Percentiles rank a stretch among this genome's conserved stretches.
Evolutionary conservation across 2,329 filamentous ascomycete genomes (phyloP).

Genomic region (Ciborinia camelliae): DNA sequence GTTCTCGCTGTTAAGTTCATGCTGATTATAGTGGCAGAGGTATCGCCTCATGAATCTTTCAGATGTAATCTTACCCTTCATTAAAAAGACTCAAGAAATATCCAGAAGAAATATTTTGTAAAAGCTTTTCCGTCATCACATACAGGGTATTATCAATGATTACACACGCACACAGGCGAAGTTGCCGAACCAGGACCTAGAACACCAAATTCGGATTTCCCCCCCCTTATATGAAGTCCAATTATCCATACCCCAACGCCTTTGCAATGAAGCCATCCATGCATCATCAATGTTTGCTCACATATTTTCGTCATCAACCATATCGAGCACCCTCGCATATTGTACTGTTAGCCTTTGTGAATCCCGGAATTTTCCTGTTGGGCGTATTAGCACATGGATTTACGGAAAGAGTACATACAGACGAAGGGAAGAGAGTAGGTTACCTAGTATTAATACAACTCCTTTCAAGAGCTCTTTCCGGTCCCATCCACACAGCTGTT

Average conservation of each 20-base stretch:
- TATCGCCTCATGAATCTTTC: not conserved
- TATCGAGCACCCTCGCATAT: constrained; percentile 78
- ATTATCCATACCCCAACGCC: constrained; percentile 9
- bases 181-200: constrained; percentile 3
- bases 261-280: constrained; percentile 9
- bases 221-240: not conserved
- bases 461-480: constrained; percentile 83
- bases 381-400: constrained; percentile 22
- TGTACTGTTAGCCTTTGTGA: constrained; percentile 92
- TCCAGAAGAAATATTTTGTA: not conserved
- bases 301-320: constrained; percentile 40
- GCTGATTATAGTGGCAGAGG: not conserved
- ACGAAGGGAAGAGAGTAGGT: constrained; percentile 34
- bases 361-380: constrained; percentile 85
- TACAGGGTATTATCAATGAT: constrained; percentile 16
- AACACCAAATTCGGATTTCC: constrained; percentile 3
- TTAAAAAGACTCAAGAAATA: not conserved
- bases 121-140: constrained; percentile 1
- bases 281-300: not conserved
- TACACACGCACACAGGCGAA: not conserved
- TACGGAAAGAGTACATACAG: not conserved
- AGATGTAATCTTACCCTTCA: not conserved
- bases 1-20: not conserved
- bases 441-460: constrained; percentile 89
- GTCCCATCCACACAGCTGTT: constrained; percentile 86